Evolutionary conservation across 306 rosid genomes (phyloP).

Genomic region (Casuarina equisetifolia): DNA sequence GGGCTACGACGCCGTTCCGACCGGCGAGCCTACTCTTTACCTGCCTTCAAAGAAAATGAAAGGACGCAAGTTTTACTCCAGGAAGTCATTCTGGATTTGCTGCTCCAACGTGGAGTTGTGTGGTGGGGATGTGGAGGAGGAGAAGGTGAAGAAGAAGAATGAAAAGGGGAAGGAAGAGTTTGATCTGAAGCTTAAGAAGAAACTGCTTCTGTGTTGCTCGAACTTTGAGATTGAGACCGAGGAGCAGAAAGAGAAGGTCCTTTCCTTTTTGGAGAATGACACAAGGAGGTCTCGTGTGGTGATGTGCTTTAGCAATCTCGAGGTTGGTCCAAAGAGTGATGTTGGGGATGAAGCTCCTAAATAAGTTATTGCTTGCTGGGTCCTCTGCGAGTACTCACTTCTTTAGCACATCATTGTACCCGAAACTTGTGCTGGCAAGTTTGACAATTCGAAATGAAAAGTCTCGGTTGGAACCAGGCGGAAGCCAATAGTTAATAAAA

Average conservation of each 20-base stretch:
- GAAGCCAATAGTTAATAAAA: too few species aligned
- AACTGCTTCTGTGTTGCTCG: conserved; percentile 14
- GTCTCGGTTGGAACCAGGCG: too few species aligned
- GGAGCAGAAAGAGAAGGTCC: conserved; percentile 11
- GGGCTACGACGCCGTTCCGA: conserved; percentile 3
- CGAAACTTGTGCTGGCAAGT: too few species aligned
- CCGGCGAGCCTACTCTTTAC: neutral
- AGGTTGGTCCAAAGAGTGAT: neutral
- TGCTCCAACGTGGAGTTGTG: conserved; percentile 24
- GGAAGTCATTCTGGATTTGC: conserved; percentile 22
- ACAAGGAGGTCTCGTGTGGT: conserved; percentile 12
- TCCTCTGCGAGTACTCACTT: too few species aligned
- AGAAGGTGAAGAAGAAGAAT: neutral
- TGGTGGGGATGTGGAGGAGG: neutral
- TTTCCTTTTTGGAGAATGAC: conserved; percentile 9
- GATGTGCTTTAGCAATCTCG: conserved; percentile 19
- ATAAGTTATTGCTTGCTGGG: too few species aligned
- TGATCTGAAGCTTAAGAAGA: conserved; percentile 1
- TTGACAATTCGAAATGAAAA: too few species aligned
- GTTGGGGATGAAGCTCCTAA: too few species aligned
- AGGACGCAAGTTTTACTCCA: neutral
- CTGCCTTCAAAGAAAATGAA: conserved; percentile 5
- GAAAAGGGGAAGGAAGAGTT: neutral
- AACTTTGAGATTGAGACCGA: conserved; percentile 24
- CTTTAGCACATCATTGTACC: too few species aligned